Evolutionary conservation across 169 alveolate genomes (phyloP), one percentile per base, ranked within the genome.

Genomic region (Plasmodium berghei): DNA sequence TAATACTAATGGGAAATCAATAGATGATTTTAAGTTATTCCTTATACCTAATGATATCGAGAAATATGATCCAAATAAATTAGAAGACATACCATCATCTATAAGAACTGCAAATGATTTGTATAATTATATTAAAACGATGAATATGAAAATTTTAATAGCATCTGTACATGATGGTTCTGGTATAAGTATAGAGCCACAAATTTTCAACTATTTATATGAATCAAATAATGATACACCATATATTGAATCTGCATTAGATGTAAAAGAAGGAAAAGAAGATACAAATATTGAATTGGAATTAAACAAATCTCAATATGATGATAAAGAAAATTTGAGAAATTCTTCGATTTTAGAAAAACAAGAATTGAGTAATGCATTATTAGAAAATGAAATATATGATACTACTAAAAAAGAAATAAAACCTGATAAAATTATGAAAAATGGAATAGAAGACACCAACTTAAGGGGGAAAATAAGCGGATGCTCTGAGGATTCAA

Each of bases 71-170:
- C 55, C 54, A 24, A 59, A 49, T 10, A 48, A 56, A 52, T 56
- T 56, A 42, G 70, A 70, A 26, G 71, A 48, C 42, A 46, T 86
- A 56, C 91, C 91, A 28, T 16, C 24, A 20, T 72, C 42, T 55
- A 72, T 86, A 3, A 59, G 52, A 20, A 86, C 48, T 16, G 64
- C 61, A 9, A 59, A 71, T 70, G 91, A 86, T 42, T 55, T 86
- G 63, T 12, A 83, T 26, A 66, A 83, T 24, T 83, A 83, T 62
- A 83, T 72, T 61, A 67, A 26, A 67, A 54, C 40, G 18, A 34
- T 66, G 24, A 62, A 49, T 34, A 45, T 59, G 67, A 83, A 67
- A 83, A 83, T 83, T 20, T 34, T 83, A 14, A 67, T 83, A 12
- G 70, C 85, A 20, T 69, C 90, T 1, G 20, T 83, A 28, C 46